phyloP scores from a whole-genome alignment of 2,329 filamentous ascomycete species.

The Beauveria sp. region DNA sequence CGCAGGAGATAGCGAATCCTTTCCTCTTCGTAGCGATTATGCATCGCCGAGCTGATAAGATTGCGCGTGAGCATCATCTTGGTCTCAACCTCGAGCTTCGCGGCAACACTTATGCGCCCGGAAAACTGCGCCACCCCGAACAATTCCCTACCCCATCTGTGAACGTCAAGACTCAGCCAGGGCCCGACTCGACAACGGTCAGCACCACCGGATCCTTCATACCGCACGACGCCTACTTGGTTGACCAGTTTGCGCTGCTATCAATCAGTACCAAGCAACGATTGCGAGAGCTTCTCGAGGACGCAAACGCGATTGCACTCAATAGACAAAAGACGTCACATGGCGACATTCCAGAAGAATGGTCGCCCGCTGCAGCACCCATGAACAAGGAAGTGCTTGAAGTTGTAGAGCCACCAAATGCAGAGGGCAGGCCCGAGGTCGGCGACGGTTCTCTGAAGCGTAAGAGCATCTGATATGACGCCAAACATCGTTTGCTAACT shows the following conservation, averaged over 20 bases:
- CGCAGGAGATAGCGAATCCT: conserved; percentile 64
- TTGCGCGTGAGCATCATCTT: conserved; percentile 51
- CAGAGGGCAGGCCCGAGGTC: conserved; percentile 19
- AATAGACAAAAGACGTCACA: conserved; percentile 72
- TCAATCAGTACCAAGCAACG: conserved; percentile 79
- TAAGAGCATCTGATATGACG: conserved; percentile 31
- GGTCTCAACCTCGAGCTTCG: conserved; percentile 49
- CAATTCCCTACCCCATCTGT: conserved; percentile 45
- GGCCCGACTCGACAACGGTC: conserved; percentile 56
- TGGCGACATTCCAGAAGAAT: conserved; percentile 69
- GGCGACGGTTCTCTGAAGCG: conserved; percentile 53
- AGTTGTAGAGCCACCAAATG: conserved; percentile 19
- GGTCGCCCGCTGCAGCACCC: conserved; percentile 60
- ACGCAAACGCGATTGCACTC: conserved; percentile 62
- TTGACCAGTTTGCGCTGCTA: conserved; percentile 75
- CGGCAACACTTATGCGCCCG: conserved; percentile 34
- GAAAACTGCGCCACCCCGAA: conserved; percentile 40
- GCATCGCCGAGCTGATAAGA: conserved; percentile 51
- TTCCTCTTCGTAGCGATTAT: conserved; percentile 60
- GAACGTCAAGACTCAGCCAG: conserved; percentile 46
- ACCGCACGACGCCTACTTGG: conserved; percentile 66
- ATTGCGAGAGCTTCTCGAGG: conserved; percentile 67
- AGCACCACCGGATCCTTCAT: conserved; percentile 61
- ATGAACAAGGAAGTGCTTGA: conserved; percentile 33
- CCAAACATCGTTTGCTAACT: neutral